Evolutionary conservation across 1,284 basidiomycete species (phyloP), one percentile per base, ranked within the genome.

Genomic region (Cryptococcus sp.): DNA sequence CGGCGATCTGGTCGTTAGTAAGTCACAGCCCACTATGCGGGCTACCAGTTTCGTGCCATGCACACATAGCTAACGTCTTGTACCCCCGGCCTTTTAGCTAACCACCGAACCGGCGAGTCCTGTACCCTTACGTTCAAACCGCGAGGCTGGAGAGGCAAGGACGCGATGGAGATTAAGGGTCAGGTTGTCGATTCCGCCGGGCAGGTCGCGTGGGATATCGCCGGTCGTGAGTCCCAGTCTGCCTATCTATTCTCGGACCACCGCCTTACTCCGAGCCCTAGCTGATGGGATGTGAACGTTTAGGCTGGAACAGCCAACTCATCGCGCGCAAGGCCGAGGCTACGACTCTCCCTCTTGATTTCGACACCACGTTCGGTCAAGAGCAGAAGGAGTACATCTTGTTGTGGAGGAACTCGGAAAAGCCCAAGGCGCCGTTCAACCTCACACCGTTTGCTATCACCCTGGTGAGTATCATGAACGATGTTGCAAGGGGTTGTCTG

Each of bases 71-170:
- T 35, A 38, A 43, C 49, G 51, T 46, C 60, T 49, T 33, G 28
- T 33, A 33, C 28, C 28, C 23, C n/a, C 51, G n/a, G 65, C 72
- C 60, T 76, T 77, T 47, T 72, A 90, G 85, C 86, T 36, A 98
- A 98, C 69, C 94, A 98, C 71, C 85, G 90, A 9, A 98, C 94
- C 0, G 84, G 86, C n/a, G 94, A 98, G 66, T 84, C 83, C 45
- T 97, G 92, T 67, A 81, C 88, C 0, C 79, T 98, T 23, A 94
- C 91, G 1, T 98, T 98, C 82, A 97, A 97, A 78, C 94, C 94
- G 1, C 83, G 94, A 58, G 91, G 91, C 7, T 98, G 95, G 94
- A 81, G 92, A 58, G 91, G 91, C 33, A 88, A 85, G 68, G 89
- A 94, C 63, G 91, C 93, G 0, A 92, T 83, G 67, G 94, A 98